A percentile compares a stretch with the other conserved stretches of the same genome.
Conservation (phyloP, 2,329 filamentous ascomycete genomes). For the Aspergillus sp. region DNA sequence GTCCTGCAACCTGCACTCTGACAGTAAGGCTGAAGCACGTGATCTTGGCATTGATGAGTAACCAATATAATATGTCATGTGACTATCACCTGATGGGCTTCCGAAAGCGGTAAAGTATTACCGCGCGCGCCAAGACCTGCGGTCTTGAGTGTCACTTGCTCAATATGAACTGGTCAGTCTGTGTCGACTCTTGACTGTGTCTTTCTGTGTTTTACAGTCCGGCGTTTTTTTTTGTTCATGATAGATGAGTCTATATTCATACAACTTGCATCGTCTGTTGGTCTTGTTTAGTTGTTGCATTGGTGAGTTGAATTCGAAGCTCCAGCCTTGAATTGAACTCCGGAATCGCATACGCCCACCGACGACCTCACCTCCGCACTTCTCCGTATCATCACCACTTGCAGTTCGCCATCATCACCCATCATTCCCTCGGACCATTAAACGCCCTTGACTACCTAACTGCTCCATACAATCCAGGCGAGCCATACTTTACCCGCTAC, state of each 20-base stretch:
- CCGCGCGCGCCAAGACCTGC: not conserved
- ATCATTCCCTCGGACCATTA: not conserved
- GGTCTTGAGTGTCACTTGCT: not conserved
- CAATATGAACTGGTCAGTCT: not conserved
- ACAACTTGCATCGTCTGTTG: not conserved
- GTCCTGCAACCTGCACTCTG: not conserved
- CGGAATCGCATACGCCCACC: not conserved
- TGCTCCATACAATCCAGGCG: not conserved
- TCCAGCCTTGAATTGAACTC: not conserved
- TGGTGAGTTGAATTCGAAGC: not conserved
- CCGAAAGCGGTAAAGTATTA: not conserved
- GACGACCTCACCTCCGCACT: conserved; percentile 5
- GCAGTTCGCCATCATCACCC: not conserved
- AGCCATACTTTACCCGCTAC: not conserved
- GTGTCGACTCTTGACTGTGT: not conserved
- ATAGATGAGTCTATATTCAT: not conserved
- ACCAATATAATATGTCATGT: not conserved
- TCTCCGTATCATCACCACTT: not conserved
- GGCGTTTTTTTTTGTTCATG: not conserved
- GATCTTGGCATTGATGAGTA: not conserved
- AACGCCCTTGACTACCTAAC: not conserved
- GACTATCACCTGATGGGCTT: not conserved
- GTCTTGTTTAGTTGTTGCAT: not conserved
- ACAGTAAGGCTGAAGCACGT: conserved; percentile 8
- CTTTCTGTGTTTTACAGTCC: not conserved